phyloP scores from a whole-genome alignment of 805 yeast genomes.

The Pichia nakasei region DNA sequence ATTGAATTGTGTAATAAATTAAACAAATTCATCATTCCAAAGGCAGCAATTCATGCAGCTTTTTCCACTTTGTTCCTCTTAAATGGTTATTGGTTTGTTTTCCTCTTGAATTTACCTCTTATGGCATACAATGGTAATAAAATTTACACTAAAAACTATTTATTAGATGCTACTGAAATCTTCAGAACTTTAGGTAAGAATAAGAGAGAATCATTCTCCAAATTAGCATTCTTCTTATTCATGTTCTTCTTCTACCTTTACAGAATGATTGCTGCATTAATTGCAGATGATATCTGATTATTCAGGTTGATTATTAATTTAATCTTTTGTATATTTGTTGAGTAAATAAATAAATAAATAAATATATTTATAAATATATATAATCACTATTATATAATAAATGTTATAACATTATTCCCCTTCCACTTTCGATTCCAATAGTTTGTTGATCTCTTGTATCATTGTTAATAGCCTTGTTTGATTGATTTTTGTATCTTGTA shows the following conservation, averaged over 20 bases:
- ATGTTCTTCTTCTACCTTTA: slow-evolving; percentile 94
- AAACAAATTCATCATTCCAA: slow-evolving; percentile 84
- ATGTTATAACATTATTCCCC: neutral
- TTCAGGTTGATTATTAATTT: neutral
- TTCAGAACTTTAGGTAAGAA: slow-evolving; percentile 89
- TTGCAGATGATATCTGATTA: slow-evolving; percentile 29
- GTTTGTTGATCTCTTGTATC: neutral
- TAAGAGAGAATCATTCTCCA: slow-evolving; percentile 85
- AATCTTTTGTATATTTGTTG: too few relatives aligned
- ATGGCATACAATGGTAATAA: slow-evolving; percentile 78
- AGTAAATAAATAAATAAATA: too few relatives aligned
- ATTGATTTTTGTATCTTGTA: neutral
- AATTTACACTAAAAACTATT: slow-evolving; percentile 68
- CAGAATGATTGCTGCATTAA: slow-evolving; percentile 91
- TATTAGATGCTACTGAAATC: slow-evolving; percentile 94
- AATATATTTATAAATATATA: too few relatives aligned
- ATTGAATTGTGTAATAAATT: slow-evolving; percentile 91
- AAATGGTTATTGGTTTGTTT: slow-evolving; percentile 88
- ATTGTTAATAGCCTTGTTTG: neutral
- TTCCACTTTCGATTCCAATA: neutral
- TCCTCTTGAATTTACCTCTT: slow-evolving; percentile 75
- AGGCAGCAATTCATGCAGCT: slow-evolving; percentile 74
- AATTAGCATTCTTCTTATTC: slow-evolving; percentile 82
- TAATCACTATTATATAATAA: too few relatives aligned
- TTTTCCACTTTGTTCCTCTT: slow-evolving; percentile 63